Evolutionary conservation across 495 filamentous ascomycete species (phyloP), one percentile per base, ranked within the genome.

Genomic region (Glarea lozoyensis): DNA sequence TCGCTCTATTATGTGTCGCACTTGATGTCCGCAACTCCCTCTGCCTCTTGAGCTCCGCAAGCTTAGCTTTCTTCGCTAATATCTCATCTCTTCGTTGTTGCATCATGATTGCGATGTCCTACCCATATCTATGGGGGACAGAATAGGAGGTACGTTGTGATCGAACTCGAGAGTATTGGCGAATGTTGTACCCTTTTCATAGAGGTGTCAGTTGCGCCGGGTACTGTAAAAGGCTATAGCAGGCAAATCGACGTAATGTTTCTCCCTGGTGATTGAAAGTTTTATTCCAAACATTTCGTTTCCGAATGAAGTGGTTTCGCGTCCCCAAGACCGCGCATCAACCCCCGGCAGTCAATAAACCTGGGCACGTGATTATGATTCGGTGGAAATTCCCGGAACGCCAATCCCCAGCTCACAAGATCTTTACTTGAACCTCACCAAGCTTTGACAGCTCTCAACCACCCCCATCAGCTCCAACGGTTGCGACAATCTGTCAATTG

Each of bases 31-130:
- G 73, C 34, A 88, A 68, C 61, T 90, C 86, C 49, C 89, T 78
- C 58, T 95, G 88, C 43, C 86, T 78, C 63, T 94, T 95, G 50
- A 99, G 75, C 72, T 97, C 93, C 20, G 82, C 89, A 52, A 99
- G 86, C 69, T 84, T 94, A 22, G 88, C 89, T 67, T 81, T 82
- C 66, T 97, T 99, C 48, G 84, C 87, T 34, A 87, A 66, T 54
- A 99, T 93, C 67, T 97, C 92, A 67, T 92, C 88, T 66, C 82
- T 82, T 49, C 88, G 81, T 69, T 86, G 80, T 66, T 89, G 83
- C 73, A 88, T 84, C 36, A 25, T 46, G 30, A 4, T 40, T 37
- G 44, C 44, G 20, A 44, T n/a, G 19, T n/a, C 39, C 34, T 47
- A 36, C 52, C 47, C 50, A 53, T 54, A 21, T 46, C 43, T 30